Evolutionary conservation across 2,329 filamentous ascomycete genomes (phyloP), one percentile per base, ranked within the genome.

Genomic region (Colletotrichum spinosum): DNA sequence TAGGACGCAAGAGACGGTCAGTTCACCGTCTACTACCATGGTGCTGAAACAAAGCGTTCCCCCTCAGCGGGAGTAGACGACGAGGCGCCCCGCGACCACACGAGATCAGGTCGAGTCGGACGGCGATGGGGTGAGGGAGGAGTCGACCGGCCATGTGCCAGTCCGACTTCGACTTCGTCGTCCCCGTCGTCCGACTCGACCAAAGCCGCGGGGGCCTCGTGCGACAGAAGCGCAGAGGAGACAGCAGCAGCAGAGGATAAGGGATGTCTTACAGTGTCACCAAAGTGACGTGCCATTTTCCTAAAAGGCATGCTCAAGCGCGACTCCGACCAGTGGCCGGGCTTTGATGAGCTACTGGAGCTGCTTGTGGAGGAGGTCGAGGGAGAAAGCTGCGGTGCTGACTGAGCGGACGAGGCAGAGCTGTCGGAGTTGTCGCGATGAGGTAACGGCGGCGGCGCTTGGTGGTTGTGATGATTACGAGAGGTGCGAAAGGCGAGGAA

Each of bases 281-380:
- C 81, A 67, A 83, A 80, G 55, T 80, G 80, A 72, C 81, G 81
- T 56, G 80, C 80, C 74, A 83, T 78, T 35, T 75, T 73, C 51
- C 74, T 69, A 62, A 76, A 73, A 35, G 73, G 72, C 73, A 75
- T 74, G 35, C 60, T 68, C 49, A 69, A 34, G 12, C 61, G 65
- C 61, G 65, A 69, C 61, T 69, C 67, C 33, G 67, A 60, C 55
- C 52, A 55, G 17, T 48, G 53, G 58, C 58, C 63, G 58, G 58
- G 63, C 33, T 66, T 66, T 37, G 58, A 42, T 42, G 38, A 56
- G 17, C 41, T 62, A 41, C 44, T 66, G 8, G 52, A 41, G 48
- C 39, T 66, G 13, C 41, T 51, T n/a, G 45, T 38, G 15, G 63
- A 41, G 11, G 52, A 57, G 41, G 41, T 37, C 11, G 62, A 55